Evolutionary conservation across 331 rosid species (phyloP), one percentile per base, ranked within the genome.

Genomic region (Stylosanthes scabra): DNA sequence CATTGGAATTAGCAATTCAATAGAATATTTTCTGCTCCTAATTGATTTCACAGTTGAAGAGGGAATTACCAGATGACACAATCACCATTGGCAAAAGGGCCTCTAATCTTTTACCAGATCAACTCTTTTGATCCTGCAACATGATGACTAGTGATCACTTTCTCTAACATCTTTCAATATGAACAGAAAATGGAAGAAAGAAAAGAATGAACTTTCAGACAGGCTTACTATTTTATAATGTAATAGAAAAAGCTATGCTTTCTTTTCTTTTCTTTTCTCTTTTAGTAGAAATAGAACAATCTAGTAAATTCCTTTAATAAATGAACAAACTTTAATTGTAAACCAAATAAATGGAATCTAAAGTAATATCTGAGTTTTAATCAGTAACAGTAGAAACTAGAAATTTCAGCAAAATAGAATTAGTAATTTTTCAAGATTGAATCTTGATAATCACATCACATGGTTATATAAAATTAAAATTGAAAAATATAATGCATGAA

Each of bases 71-170:
- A 77, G 49, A 51, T 51, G 9, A 79, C 74, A 66, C 46, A 60
- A 5, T 44, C 50, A 63, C 80, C 80, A 68, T 59, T 51, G 74
- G 72, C 77, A 54, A 74, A 74, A 74, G 65, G 68, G 56, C 75
- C 76, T 74, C 82, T n/a, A 40, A 45, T 37, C 62, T 14, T 29
- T 45, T 37, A 64, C 84, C 71, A 16, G 58, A 67, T 64, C 78
- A 59, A 50, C 68, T 75, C 74, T 75, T 71, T 47, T 14, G 46
- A 82, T 78, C 84, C 86, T 86, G 86, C 79, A 88, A 72, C 8
- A 76, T 66, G 64, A 72, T 42, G 12, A 44, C 51, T 70, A 47
- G 47, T 72, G 66, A 66, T 28, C 47, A 56, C 12, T 42, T 52
- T 25, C 16, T 54, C 66, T 20, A 61, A 37, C 57, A 41, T 58